Conservation (phyloP, 257 asterid genomes). For the Cynanchum wilfordii region DNA sequence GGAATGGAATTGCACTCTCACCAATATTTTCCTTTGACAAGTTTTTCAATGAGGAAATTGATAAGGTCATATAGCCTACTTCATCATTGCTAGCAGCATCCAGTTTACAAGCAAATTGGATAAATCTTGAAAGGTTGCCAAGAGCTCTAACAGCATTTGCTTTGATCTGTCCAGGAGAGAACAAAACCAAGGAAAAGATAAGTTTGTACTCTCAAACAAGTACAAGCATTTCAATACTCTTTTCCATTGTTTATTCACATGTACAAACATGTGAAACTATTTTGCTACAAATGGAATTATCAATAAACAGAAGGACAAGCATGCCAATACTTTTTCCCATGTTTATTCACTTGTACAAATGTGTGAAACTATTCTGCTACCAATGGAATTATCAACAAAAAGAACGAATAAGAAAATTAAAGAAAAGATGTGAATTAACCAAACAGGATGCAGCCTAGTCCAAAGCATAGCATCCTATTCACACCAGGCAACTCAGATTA, state of each 20-base stretch:
- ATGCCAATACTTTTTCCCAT: too few relatives aligned
- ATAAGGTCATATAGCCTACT: constrained; percentile 17
- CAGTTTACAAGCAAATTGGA: constrained; percentile 40
- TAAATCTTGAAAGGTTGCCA: constrained; percentile 78
- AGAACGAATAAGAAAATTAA: not conserved
- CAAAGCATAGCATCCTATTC: not conserved
- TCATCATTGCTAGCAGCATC: constrained; percentile 26
- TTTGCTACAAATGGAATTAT: not conserved
- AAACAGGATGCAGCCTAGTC: not conserved
- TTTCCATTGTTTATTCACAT: too few relatives aligned
- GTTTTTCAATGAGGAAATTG: constrained; percentile 18
- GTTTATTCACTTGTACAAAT: not conserved
- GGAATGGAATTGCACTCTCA: constrained; percentile 30
- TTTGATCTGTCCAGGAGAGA: constrained; percentile 52
- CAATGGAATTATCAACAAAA: not conserved
- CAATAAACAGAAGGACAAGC: not conserved
- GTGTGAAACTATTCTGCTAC: not conserved
- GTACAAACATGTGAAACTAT: not conserved
- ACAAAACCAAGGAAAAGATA: constrained; percentile 3
- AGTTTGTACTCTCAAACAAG: not conserved
- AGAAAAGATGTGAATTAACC: not conserved
- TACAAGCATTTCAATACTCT: not conserved
- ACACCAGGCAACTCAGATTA: not conserved
- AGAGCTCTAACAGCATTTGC: constrained; percentile 97
- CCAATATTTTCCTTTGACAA: constrained; percentile 26